phyloP scores from a whole-genome alignment of 169 alveolate genomes.

The Eimeria maxima region DNA sequence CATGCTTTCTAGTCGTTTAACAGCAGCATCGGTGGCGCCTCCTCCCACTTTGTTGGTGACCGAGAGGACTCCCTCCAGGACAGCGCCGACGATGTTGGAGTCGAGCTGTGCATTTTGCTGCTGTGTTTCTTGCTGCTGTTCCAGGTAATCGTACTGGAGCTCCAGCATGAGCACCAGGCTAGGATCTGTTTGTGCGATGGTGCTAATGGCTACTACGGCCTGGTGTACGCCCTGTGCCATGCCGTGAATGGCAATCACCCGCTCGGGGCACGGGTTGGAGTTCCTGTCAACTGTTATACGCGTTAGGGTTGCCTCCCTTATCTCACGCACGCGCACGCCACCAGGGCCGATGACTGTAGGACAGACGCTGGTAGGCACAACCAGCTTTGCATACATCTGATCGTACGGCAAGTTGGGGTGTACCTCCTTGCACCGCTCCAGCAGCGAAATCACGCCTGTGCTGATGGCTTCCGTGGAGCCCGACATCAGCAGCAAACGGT shows the following conservation, averaged over 20 bases:
- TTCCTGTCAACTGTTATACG: constrained; percentile 66
- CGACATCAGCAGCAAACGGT: constrained; percentile 59
- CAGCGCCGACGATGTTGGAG: constrained; percentile 70
- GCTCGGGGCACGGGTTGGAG: constrained; percentile 31
- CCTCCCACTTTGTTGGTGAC: constrained; percentile 80
- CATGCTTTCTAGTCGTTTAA: constrained; percentile 61
- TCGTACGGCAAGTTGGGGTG: constrained; percentile 79
- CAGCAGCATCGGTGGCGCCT: constrained; percentile 60
- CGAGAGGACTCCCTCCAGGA: constrained; percentile 67
- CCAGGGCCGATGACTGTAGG: constrained; percentile 72
- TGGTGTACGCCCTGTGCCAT: constrained; percentile 81
- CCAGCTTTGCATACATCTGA: constrained; percentile 77
- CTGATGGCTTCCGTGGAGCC: constrained; percentile 72
- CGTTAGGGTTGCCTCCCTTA: constrained; percentile 69
- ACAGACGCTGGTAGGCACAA: constrained; percentile 67
- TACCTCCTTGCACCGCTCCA: constrained; percentile 77
- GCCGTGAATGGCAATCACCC: constrained; percentile 59
- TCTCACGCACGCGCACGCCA: constrained; percentile 50
- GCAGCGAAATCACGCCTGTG: constrained; percentile 55
- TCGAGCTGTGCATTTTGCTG: constrained; percentile 57
- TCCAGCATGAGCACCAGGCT: constrained; percentile 60
- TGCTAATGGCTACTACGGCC: constrained; percentile 74
- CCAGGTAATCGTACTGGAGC: constrained; percentile 59
- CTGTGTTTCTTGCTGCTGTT: constrained; percentile 58
- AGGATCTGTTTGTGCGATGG: constrained; percentile 70